Evolutionary conservation across 176 grass and related monocot species (phyloP).

Genomic region (Hordeum marinum): DNA sequence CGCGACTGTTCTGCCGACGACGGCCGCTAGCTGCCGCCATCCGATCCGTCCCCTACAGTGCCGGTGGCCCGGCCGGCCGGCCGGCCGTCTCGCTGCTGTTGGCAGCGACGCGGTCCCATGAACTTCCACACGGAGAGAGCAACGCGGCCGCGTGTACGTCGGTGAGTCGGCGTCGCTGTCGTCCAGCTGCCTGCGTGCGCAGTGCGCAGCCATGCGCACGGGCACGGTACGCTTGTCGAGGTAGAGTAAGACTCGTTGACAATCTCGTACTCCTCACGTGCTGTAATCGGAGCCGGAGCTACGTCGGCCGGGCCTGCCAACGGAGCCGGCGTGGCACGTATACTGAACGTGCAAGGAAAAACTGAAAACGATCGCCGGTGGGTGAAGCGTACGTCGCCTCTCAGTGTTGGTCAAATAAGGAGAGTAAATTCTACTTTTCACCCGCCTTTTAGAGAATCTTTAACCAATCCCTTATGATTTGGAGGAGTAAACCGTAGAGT

Average conservation of each 20-base stretch:
- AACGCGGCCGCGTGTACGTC: too few species aligned
- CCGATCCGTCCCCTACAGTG: neutral
- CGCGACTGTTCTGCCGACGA: neutral
- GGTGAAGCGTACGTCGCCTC: too few species aligned
- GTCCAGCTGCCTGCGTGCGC: neutral
- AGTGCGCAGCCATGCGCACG: neutral
- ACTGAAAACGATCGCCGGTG: too few species aligned
- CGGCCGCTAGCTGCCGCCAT: neutral
- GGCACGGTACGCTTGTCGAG: neutral
- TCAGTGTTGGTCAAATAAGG: too few species aligned
- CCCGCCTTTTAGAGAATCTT: too few species aligned
- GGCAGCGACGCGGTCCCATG: neutral
- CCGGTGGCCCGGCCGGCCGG: neutral
- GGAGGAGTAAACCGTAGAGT: too few species aligned
- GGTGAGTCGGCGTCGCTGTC: neutral
- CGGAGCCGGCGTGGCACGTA: neutral
- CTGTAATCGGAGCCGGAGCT: neutral
- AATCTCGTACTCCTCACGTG: too few species aligned
- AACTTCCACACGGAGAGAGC: too few species aligned
- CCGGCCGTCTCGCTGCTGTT: neutral
- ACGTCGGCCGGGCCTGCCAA: neutral
- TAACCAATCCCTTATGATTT: too few species aligned
- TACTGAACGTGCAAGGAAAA: neutral
- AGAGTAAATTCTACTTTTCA: too few species aligned
- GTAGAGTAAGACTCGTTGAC: neutral